Base-by-base conservation (phyloP, 2,329 filamentous ascomycete genomes). In the Cladosporium oxysporum region DNA sequence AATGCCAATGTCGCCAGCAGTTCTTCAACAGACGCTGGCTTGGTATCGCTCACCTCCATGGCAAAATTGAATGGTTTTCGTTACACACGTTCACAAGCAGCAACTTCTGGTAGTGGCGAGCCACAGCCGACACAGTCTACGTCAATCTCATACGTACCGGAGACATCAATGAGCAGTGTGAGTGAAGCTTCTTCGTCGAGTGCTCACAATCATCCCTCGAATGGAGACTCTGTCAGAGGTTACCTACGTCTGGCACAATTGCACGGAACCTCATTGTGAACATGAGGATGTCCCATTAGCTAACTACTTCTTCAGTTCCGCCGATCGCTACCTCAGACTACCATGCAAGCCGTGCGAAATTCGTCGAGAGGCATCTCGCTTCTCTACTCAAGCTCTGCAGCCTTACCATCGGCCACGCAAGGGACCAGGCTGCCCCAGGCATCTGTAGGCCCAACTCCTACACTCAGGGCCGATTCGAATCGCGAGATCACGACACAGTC, bases 11-110 rank as follows among this genome's bases (percentile, higher is more conserved):
- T 16, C 28, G n/a, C 47, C 18, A 21, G 28, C 31, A 16, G 23
- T 18, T 65, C 63, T 65, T 65, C 63, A 65, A 65, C 55, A 65
- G 44, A 53, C 11, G 16, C 50, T 47, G 33, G 28, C 16, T 28
- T 23, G 26, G 18, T 63, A 18, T 63, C 50, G 5, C 49, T 55
- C 5, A 37, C 61, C 4, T 63, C 61, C 2, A 57, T 57, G 44
- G 23, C 61, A 5, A 63, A 57, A 37, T 26, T 63, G 7, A 52
- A 63, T 26, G 33, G 33, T 23, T 63, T 63, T 26, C 50, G 61
- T 47, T 47, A 63, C 50, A 55, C 23, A 4, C 28, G 52, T 12
- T 14, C 11, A 14, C 14, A 63, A 47, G 26, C 26, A 31, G 23
- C 50, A 29, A 35, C 33, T 14, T 26, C 14, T 26, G 12, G 29